Evolutionary conservation across 1,139 yeast species (phyloP), one percentile per base, ranked within the genome.

Genomic region (Yamadazyma buinensis): DNA sequence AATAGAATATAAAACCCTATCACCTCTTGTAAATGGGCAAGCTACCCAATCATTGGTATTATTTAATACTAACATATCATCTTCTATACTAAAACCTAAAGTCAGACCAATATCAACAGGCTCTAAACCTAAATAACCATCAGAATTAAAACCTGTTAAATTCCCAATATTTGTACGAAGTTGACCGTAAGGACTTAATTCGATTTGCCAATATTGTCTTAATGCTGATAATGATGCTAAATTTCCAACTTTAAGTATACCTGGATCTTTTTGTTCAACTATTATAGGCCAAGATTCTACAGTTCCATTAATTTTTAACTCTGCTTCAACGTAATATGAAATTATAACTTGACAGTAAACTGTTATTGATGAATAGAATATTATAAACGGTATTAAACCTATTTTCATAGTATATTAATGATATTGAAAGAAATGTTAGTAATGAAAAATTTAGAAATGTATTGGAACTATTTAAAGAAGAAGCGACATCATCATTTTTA

Each of bases 101-200:
- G n/a, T n/a, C n/a, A n/a, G n/a, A n/a, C 28, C 21, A 10, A 17
- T 18, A 20, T 28, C 15, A 2, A 18, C 17, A 2, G 46, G 44
- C 3, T 11, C 12, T 9, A 33, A 22, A 10, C 46, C 46, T 9
- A 31, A 39, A 27, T 33, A 9, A 5, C 46, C 46, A 4, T 32
- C 18, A 3, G 18, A 17, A 29, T 36, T 29, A 29, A 42, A 39
- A 7, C 46, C 45, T 6, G 36, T 32, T 7, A n/a, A 2, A n/a
- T 31, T 26, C 3, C 41, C 41, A 11, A 4, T 10, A 5, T 11
- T n/a, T 7, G 12, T 29, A 11, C 21, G 18, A 10, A 42, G 20
- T 14, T 37, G 29, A 4, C 46, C 46, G 14, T 28, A 23, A 4
- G 46, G 46, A 11, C 42, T 35, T 7, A 42, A 27, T n/a, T 37